Conservation (phyloP, 257 asterid genomes). For the Avicennia marina region DNA sequence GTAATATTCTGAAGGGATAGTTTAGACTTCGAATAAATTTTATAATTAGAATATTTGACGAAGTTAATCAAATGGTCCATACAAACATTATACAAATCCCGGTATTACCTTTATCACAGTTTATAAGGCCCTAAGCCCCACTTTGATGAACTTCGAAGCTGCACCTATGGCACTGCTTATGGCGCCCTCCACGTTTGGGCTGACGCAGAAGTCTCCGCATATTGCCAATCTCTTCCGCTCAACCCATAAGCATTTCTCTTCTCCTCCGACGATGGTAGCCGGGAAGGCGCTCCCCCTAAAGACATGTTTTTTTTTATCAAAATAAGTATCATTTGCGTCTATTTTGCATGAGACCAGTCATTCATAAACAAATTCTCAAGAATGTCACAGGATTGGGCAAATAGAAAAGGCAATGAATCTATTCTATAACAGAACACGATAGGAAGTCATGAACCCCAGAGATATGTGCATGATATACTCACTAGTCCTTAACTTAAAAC, state of each 20-base stretch:
- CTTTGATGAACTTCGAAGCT: slow-evolving; percentile 57
- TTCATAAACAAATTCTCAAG: background rate
- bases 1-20: too few relatives aligned
- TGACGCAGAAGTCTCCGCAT: slow-evolving; percentile 80
- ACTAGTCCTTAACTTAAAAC: background rate
- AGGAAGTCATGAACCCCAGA: background rate
- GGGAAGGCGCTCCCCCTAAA: slow-evolving; percentile 94
- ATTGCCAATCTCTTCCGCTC: slow-evolving; percentile 59
- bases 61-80: too few relatives aligned
- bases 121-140: slow-evolving; percentile 18
- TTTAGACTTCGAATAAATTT: too few relatives aligned
- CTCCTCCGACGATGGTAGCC: slow-evolving; percentile 47
- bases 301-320: slow-evolving; percentile 15
- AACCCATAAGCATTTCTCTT: slow-evolving; percentile 76
- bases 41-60: too few relatives aligned
- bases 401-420: background rate
- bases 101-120: background rate
- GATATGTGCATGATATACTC: background rate
- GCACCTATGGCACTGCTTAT: slow-evolving; percentile 80
- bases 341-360: background rate
- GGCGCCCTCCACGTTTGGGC: slow-evolving; percentile 87
- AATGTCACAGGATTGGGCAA: background rate
- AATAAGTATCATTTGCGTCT: background rate
- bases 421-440: background rate
- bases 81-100: too few relatives aligned